Evolutionary conservation across 129 eudicot genomes (phyloP).

Genomic region (Flaveria brownii): DNA sequence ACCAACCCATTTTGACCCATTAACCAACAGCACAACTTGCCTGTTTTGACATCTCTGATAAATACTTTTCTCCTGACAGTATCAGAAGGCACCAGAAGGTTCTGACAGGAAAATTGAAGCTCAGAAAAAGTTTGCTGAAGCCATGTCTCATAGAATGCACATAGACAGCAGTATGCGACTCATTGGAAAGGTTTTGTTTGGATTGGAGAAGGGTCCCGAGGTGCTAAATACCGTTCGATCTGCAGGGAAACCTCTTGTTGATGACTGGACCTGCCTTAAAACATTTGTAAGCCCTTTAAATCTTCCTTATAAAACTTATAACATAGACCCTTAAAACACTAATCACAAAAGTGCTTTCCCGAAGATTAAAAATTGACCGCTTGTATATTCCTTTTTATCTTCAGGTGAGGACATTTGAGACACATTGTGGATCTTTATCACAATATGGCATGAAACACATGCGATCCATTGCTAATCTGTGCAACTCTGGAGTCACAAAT

Average conservation of each 20-base stretch:
- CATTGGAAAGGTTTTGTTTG: constrained; percentile 83
- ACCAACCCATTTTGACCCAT: background rate
- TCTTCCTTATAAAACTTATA: constrained; percentile 2
- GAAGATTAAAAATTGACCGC: background rate
- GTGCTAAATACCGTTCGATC: constrained; percentile 64
- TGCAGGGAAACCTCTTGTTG: constrained; percentile 78
- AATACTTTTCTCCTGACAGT: constrained; percentile 42
- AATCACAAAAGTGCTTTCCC: too few relatives aligned
- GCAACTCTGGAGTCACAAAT: constrained; percentile 58
- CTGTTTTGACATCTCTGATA: background rate
- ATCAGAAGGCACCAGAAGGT: constrained; percentile 89
- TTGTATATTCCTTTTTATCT: background rate
- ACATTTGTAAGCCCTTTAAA: constrained; percentile 57
- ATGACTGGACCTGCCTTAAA: constrained; percentile 91
- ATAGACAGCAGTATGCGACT: constrained; percentile 66
- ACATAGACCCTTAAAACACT: background rate
- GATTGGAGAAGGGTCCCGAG: constrained; percentile 58
- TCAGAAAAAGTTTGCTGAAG: constrained; percentile 73
- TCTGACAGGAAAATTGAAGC: constrained; percentile 71
- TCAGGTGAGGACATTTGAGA: constrained; percentile 74
- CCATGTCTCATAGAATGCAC: constrained; percentile 85
- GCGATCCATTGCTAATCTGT: constrained; percentile 72
- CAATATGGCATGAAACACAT: constrained; percentile 88
- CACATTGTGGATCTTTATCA: constrained; percentile 65
- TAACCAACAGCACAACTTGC: background rate